A percentile compares a stretch with the other conserved stretches of the same genome.
Conservation (phyloP, 257 asterid species). For the Lantana camara region DNA sequence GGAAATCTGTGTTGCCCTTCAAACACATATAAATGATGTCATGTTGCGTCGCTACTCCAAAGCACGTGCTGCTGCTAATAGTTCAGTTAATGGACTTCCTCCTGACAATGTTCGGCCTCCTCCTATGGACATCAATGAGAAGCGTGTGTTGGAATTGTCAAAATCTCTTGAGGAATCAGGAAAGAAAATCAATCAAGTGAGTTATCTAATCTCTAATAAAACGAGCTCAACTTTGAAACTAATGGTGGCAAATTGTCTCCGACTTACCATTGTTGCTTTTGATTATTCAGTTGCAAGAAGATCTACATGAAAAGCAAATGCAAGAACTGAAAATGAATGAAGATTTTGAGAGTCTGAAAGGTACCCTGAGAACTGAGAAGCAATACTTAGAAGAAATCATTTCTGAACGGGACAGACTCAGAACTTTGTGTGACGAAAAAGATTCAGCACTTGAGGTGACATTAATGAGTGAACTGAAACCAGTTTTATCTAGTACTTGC, state of each 20-base stretch:
- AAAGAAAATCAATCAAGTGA: slow-evolving; percentile 72
- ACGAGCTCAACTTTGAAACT: slow-evolving; percentile 11
- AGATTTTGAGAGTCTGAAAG: slow-evolving; percentile 67
- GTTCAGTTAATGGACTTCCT: slow-evolving; percentile 66
- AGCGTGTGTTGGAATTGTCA: slow-evolving; percentile 73
- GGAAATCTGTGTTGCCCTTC: slow-evolving; percentile 99
- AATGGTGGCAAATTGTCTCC: slow-evolving; percentile 7
- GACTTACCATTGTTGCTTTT: slow-evolving; percentile 19
- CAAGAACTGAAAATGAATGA: slow-evolving; percentile 63
- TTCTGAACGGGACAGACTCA: slow-evolving; percentile 69
- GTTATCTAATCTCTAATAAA: slow-evolving; percentile 29
- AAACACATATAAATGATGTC: slow-evolving; percentile 97
- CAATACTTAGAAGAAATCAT: slow-evolving; percentile 60
- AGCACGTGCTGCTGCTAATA: slow-evolving; percentile 85
- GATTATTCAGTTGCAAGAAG: slow-evolving; percentile 71
- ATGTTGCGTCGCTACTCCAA: slow-evolving; percentile 97
- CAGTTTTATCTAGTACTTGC: slow-evolving; percentile 16
- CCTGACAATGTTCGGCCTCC: slow-evolving; percentile 59
- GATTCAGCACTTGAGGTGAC: slow-evolving; percentile 83
- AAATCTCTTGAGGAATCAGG: slow-evolving; percentile 86
- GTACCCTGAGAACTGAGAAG: slow-evolving; percentile 65
- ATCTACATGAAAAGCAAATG: slow-evolving; percentile 65
- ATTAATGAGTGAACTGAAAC: slow-evolving; percentile 5
- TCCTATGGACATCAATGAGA: slow-evolving; percentile 59
- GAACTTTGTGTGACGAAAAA: slow-evolving; percentile 63